These are phyloP conservation scores for Crithidia fasciculata DNA, from an alignment of 208 protist species.

Conservation along the genomic window DNA sequence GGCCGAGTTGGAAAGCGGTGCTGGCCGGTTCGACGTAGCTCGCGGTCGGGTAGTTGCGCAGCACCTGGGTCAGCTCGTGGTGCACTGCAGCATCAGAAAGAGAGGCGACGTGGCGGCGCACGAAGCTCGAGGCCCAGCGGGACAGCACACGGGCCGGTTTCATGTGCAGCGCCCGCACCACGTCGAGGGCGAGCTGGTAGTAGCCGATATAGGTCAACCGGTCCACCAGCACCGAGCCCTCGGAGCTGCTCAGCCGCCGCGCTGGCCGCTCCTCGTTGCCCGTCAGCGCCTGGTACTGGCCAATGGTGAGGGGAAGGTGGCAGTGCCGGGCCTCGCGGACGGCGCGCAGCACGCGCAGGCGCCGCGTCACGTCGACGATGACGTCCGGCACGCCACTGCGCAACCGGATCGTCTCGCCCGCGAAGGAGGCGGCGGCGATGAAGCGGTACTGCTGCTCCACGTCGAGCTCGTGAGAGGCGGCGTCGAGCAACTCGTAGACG, in stretches of 20 bases:
- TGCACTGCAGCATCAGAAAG: slow-evolving; percentile 23
- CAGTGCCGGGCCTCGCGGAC: slow-evolving; percentile 35
- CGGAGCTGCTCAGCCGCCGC: slow-evolving; percentile 21
- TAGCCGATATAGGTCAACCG: slow-evolving; percentile 35
- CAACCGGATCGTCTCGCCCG: slow-evolving; percentile 28
- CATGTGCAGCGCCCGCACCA: slow-evolving; percentile 33
- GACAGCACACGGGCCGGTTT: slow-evolving; percentile 33
- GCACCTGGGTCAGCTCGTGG: slow-evolving; percentile 27
- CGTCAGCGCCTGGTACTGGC: slow-evolving; percentile 25
- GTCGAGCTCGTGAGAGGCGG: slow-evolving; percentile 40
- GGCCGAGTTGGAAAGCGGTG: slow-evolving; percentile 31
- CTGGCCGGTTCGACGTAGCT: slow-evolving; percentile 52
- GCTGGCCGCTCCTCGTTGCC: slow-evolving; percentile 23
- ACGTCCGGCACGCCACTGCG: slow-evolving; percentile 28
- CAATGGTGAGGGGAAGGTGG: slow-evolving; percentile 34
- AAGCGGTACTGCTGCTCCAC: slow-evolving; percentile 49
- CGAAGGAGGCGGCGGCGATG: slow-evolving; percentile 45
- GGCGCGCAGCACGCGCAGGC: slow-evolving; percentile 44
- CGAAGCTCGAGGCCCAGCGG: slow-evolving; percentile 31
- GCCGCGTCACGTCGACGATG: slow-evolving; percentile 43
- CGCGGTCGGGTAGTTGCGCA: slow-evolving; percentile 24
- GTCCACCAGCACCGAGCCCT: slow-evolving; percentile 49
- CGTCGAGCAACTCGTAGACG: slow-evolving; percentile 45
- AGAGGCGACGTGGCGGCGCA: not conserved
- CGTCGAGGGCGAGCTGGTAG: slow-evolving; percentile 55